Conservation (phyloP, 2,329 filamentous ascomycete genomes). For the Colletotrichum ledebouriae region DNA sequence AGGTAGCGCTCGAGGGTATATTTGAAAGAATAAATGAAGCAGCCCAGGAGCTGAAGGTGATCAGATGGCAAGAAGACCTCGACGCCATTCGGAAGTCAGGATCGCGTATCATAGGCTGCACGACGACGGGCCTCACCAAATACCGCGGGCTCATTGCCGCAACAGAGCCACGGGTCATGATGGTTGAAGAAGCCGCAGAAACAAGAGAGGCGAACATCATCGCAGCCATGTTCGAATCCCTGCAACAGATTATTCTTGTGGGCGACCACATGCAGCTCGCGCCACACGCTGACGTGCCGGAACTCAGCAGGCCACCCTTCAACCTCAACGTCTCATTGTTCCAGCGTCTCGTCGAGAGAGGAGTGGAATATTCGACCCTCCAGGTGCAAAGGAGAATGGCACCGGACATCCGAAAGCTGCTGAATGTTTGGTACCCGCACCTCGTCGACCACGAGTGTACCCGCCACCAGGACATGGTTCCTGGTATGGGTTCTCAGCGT, state of each 20-base stretch:
- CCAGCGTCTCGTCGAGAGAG: slow-evolving; percentile 78
- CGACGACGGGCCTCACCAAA: slow-evolving; percentile 85
- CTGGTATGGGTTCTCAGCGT: slow-evolving; percentile 57
- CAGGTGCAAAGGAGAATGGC: slow-evolving; percentile 75
- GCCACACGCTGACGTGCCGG: slow-evolving; percentile 74
- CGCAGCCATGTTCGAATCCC: slow-evolving; percentile 63
- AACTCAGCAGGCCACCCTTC: slow-evolving; percentile 72
- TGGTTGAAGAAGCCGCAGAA: slow-evolving; percentile 87
- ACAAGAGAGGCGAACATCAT: slow-evolving; percentile 74
- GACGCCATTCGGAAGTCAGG: slow-evolving; percentile 52
- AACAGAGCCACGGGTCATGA: slow-evolving; percentile 74
- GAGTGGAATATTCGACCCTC: slow-evolving; percentile 74
- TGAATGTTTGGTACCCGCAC: slow-evolving; percentile 62
- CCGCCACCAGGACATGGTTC: slow-evolving; percentile 50
- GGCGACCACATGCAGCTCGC: slow-evolving; percentile 87
- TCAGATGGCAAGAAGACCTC: slow-evolving; percentile 70
- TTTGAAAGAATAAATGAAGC: slow-evolving; percentile 63
- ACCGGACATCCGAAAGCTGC: slow-evolving; percentile 58
- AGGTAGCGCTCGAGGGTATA: slow-evolving; percentile 61
- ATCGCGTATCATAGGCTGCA: slow-evolving; percentile 72
- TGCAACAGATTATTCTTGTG: slow-evolving; percentile 70
- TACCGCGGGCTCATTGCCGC: slow-evolving; percentile 79
- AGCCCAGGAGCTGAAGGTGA: slow-evolving; percentile 67
- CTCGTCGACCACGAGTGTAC: slow-evolving; percentile 61
- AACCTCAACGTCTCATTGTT: slow-evolving; percentile 83